Evolutionary conservation across 495 filamentous ascomycete genomes (phyloP).

Genomic region (Penicillium maclennaniae): DNA sequence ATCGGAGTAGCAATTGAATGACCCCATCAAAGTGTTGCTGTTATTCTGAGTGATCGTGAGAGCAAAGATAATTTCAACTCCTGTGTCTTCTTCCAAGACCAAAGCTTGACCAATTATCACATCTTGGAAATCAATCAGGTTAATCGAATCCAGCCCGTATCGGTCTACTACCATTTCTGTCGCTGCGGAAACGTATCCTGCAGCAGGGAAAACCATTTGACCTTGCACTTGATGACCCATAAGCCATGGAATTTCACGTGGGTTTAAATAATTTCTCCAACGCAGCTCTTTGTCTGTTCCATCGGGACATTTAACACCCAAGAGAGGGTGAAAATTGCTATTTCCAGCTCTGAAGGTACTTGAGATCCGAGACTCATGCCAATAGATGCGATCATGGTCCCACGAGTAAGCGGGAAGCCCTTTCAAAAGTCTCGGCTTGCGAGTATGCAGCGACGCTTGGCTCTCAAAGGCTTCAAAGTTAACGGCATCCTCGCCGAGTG

Average conservation of each 20-base stretch:
- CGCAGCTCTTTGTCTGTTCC: slow-evolving; percentile 17
- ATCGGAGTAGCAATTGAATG: slow-evolving; percentile 20
- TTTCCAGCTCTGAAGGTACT: slow-evolving; percentile 13
- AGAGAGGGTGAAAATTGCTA: slow-evolving; percentile 23
- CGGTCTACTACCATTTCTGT: slow-evolving; percentile 42
- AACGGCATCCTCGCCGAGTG: slow-evolving; percentile 25
- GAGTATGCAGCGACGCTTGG: background rate
- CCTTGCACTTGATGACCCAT: slow-evolving; percentile 36
- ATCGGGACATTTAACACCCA: slow-evolving; percentile 27
- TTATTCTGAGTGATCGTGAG: slow-evolving; percentile 7
- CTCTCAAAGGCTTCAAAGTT: slow-evolving; percentile 12
- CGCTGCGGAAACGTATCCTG: slow-evolving; percentile 55
- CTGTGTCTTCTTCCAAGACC: slow-evolving; percentile 44
- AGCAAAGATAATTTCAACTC: slow-evolving; percentile 44
- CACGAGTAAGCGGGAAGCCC: slow-evolving; percentile 50
- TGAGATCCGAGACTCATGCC: slow-evolving; percentile 46
- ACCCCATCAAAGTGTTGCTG: background rate
- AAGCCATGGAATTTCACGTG: slow-evolving; percentile 39
- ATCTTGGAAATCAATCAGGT: slow-evolving; percentile 32
- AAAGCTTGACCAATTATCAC: slow-evolving; percentile 46
- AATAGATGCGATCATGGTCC: slow-evolving; percentile 45
- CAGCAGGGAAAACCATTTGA: slow-evolving; percentile 55
- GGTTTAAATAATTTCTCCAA: slow-evolving; percentile 36
- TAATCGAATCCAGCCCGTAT: slow-evolving; percentile 15
- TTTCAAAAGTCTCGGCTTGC: slow-evolving; percentile 17